A percentile compares a stretch with the other conserved stretches of the same genome.
These are phyloP conservation scores for Thuja plicata DNA, from an alignment of 83 land plant genomes.

Conservation along the genomic window DNA sequence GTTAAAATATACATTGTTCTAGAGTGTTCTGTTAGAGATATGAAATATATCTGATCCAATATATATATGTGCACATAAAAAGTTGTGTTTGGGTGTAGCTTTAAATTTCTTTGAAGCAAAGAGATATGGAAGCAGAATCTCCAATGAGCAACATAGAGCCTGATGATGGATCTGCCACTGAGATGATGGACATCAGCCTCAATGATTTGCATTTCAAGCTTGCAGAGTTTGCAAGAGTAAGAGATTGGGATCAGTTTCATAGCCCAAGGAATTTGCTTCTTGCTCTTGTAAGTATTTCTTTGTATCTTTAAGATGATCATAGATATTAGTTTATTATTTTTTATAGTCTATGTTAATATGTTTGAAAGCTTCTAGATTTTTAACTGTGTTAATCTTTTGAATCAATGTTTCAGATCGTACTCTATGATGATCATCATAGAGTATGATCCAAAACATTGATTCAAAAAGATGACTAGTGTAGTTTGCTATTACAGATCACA, in stretches of 20 bases:
- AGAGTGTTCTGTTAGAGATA: background rate
- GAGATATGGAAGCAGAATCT: background rate
- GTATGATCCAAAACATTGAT: too few species aligned
- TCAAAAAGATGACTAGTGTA: too few species aligned
- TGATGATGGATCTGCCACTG: constrained; percentile 4
- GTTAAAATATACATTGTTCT: background rate
- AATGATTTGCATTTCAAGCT: constrained; percentile 19
- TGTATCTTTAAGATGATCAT: background rate
- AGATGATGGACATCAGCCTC: constrained; percentile 18
- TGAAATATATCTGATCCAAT: background rate
- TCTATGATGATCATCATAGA: too few species aligned
- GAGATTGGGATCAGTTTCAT: constrained; percentile 30
- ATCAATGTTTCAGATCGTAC: too few species aligned
- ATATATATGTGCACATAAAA: background rate
- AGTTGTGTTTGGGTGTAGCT: background rate
- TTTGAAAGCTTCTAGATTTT: too few species aligned
- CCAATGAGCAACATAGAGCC: background rate
- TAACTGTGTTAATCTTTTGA: too few species aligned
- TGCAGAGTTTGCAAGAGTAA: constrained; percentile 26
- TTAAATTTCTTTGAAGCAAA: background rate
- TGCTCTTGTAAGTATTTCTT: constrained; percentile 20
- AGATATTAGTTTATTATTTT: too few species aligned
- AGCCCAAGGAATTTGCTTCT: constrained; percentile 28
- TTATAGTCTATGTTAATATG: too few species aligned
- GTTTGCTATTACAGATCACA: background rate